A percentile compares a stretch with the other conserved stretches of the same genome.
These are phyloP conservation scores for Pleurotus pulmonarius DNA, from an alignment of 768 basidiomycete genomes.

Conservation along the genomic window DNA sequence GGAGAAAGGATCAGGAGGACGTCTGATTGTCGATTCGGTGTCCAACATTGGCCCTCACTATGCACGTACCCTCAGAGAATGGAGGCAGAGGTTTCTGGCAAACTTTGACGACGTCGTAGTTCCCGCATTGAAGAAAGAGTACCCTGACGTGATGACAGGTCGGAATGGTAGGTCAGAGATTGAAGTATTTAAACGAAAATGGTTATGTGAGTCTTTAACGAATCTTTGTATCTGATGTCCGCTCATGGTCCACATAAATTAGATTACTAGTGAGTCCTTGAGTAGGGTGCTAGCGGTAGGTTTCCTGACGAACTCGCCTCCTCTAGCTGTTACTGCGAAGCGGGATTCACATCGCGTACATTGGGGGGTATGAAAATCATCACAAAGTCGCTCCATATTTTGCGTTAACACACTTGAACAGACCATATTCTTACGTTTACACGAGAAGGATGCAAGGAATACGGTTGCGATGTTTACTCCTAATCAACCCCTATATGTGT, in stretches of 20 bases:
- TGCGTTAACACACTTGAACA: slow-evolving; percentile 13
- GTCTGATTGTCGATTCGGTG: slow-evolving; percentile 60
- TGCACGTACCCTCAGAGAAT: slow-evolving; percentile 77
- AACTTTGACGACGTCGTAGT: slow-evolving; percentile 56
- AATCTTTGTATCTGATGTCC: not conserved
- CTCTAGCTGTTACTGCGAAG: slow-evolving; percentile 64
- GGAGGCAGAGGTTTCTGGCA: slow-evolving; percentile 58
- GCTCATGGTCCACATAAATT: slow-evolving; percentile 12
- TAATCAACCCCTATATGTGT: too few species aligned
- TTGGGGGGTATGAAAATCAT: slow-evolving; percentile 51
- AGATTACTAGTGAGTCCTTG: slow-evolving; percentile 44
- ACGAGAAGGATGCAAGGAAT: slow-evolving; percentile 60
- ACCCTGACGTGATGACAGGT: slow-evolving; percentile 51
- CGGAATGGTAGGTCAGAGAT: slow-evolving; percentile 46
- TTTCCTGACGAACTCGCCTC: not conserved
- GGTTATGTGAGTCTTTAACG: slow-evolving; percentile 51
- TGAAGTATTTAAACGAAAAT: slow-evolving; percentile 72
- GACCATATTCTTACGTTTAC: slow-evolving; percentile 64
- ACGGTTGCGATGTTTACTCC: slow-evolving; percentile 42
- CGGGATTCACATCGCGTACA: slow-evolving; percentile 65
- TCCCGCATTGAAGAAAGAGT: slow-evolving; percentile 56
- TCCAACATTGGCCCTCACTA: slow-evolving; percentile 76
- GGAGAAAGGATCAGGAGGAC: slow-evolving; percentile 44
- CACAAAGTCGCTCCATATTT: too few species aligned
- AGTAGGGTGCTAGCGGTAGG: too few species aligned